Evolutionary conservation across 306 rosid genomes (phyloP).

Genomic region (Clitoria ternatea): DNA sequence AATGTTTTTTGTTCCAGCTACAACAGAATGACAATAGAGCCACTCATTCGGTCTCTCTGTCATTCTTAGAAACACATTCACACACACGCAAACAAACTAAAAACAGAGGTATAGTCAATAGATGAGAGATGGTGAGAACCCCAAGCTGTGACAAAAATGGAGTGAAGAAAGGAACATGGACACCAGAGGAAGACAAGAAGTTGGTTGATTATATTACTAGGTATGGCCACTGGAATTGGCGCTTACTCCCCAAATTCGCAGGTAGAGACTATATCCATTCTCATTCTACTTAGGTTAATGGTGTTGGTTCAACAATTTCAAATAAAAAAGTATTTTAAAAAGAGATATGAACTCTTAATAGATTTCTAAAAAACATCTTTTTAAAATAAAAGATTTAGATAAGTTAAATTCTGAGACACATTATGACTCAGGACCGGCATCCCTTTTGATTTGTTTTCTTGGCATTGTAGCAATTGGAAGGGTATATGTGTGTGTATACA

Average conservation of each 20-base stretch:
- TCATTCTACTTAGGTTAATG: too few relatives aligned
- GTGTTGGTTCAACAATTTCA: too few relatives aligned
- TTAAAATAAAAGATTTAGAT: too few relatives aligned
- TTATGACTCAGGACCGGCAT: too few relatives aligned
- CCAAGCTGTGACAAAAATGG: slow-evolving; percentile 45
- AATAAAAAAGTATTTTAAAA: too few relatives aligned
- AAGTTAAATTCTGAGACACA: too few relatives aligned
- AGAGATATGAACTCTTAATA: too few relatives aligned
- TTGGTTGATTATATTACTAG: slow-evolving; percentile 54
- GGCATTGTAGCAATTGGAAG: too few relatives aligned
- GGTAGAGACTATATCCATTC: slow-evolving; percentile 24
- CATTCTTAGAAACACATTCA: not conserved
- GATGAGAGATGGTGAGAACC: slow-evolving; percentile 44
- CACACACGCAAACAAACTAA: not conserved
- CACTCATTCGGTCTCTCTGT: not conserved
- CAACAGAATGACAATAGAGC: too few relatives aligned
- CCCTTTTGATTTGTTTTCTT: too few relatives aligned
- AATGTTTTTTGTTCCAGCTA: not conserved
- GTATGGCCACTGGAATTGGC: slow-evolving; percentile 77
- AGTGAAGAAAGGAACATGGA: slow-evolving; percentile 64
- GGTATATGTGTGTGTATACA: too few relatives aligned
- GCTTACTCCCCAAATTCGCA: slow-evolving; percentile 63
- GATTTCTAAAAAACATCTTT: too few relatives aligned
- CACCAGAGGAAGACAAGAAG: slow-evolving; percentile 62
- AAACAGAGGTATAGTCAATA: not conserved